These are phyloP conservation scores for Avena sativa DNA, from an alignment of 176 grass and related monocot genomes.

Conservation along the genomic window DNA sequence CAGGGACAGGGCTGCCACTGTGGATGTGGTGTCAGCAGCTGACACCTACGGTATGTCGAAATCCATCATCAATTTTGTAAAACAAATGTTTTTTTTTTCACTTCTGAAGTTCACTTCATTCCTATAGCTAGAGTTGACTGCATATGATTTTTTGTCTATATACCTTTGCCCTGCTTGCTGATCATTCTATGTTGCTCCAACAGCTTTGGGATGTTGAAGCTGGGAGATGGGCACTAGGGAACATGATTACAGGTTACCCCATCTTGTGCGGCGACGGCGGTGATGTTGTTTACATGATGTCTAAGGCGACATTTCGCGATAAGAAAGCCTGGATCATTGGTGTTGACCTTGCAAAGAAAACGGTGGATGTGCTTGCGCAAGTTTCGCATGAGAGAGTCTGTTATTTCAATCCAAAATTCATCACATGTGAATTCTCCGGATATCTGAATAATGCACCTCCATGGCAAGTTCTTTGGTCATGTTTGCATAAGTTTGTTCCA, in stretches of 20 bases:
- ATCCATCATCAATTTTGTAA: background rate
- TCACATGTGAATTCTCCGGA: slow-evolving; percentile 4
- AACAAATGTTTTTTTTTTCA: no score
- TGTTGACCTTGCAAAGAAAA: background rate
- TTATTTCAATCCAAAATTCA: background rate
- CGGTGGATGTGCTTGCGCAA: background rate
- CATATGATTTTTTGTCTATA: background rate
- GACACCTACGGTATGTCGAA: background rate
- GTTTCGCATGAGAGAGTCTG: background rate
- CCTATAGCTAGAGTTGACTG: background rate
- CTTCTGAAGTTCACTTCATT: background rate
- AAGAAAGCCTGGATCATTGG: background rate
- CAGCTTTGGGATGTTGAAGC: background rate
- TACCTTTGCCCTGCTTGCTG: background rate
- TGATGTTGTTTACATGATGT: background rate
- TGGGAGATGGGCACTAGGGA: background rate
- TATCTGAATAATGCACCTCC: slow-evolving; percentile 3
- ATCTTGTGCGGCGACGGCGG: background rate
- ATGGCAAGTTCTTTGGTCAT: background rate
- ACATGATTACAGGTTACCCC: background rate
- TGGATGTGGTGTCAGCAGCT: background rate
- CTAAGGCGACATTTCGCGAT: background rate
- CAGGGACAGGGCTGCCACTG: background rate
- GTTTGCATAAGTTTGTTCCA: background rate
- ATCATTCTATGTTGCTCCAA: background rate